These are phyloP conservation scores for Parachaetomium inaequale DNA, from an alignment of 495 filamentous ascomycete genomes.

Conservation along the genomic window DNA sequence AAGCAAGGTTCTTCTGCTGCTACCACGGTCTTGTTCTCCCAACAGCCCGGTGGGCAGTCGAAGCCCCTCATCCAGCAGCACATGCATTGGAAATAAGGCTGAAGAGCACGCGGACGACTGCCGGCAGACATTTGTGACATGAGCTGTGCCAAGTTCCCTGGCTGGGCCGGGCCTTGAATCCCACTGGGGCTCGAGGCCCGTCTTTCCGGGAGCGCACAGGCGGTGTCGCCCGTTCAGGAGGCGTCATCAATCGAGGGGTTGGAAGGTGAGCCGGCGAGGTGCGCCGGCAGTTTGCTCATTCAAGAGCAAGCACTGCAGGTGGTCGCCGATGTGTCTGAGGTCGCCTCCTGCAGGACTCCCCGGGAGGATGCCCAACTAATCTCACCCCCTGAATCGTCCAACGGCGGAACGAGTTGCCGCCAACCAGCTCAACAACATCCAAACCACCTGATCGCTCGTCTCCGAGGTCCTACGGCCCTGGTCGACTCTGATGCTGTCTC, in stretches of 20 bases:
- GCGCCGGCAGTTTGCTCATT: neutral
- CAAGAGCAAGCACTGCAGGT: neutral
- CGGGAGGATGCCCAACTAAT: neutral
- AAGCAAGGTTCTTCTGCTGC: neutral
- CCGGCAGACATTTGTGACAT: neutral
- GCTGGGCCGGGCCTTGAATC: neutral
- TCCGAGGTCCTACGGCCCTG: neutral
- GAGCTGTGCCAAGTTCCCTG: conserved; percentile 2
- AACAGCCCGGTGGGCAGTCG: neutral
- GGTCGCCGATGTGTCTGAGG: neutral
- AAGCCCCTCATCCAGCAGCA: neutral
- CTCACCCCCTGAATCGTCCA: neutral
- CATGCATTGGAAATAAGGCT: neutral
- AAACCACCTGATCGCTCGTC: neutral
- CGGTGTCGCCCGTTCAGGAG: neutral
- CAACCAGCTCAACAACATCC: neutral
- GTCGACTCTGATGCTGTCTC: neutral
- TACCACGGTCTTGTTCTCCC: neutral
- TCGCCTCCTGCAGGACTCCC: conserved; percentile 8
- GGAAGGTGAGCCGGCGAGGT: neutral
- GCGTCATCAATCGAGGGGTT: neutral
- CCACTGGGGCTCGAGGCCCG: conserved; percentile 5
- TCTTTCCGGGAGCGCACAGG: neutral
- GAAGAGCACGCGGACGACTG: neutral
- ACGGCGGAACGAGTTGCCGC: neutral